Conservation (phyloP, 148 eudicot species). For the Gaultheria prostrata region DNA sequence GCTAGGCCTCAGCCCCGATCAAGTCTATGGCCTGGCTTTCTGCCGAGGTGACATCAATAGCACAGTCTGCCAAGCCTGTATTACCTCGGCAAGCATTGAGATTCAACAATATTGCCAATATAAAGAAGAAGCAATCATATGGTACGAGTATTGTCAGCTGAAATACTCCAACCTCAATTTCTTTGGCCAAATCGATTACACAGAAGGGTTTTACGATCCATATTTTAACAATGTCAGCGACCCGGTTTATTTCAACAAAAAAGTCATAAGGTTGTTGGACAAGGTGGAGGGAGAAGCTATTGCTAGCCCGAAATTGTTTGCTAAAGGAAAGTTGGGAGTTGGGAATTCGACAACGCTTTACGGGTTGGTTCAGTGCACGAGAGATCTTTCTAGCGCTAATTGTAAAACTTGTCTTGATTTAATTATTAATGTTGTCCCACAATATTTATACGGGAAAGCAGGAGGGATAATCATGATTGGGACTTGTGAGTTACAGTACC, state of each 20-base stretch:
- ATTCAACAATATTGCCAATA: constrained; percentile 22
- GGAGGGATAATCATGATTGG: too few relatives aligned
- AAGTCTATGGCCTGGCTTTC: constrained; percentile 31
- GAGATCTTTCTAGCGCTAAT: too few relatives aligned
- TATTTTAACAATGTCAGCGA: constrained; percentile 9
- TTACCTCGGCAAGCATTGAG: constrained; percentile 17
- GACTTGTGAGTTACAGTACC: too few relatives aligned
- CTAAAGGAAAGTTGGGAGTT: too few relatives aligned
- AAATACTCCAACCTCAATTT: constrained; percentile 31
- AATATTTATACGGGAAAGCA: too few relatives aligned
- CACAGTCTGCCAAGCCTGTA: constrained; percentile 29
- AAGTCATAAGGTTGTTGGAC: neutral
- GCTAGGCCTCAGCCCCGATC: constrained; percentile 8
- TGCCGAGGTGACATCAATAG: constrained; percentile 38
- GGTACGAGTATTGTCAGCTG: constrained; percentile 39
- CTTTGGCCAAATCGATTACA: constrained; percentile 30
- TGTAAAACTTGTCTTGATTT: too few relatives aligned
- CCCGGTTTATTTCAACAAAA: constrained; percentile 19
- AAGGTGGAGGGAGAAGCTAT: too few relatives aligned
- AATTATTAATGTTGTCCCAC: too few relatives aligned
- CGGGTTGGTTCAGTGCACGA: too few relatives aligned
- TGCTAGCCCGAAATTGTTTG: too few relatives aligned
- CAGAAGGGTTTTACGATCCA: constrained; percentile 12
- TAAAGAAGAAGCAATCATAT: constrained; percentile 30
- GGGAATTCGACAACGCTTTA: too few relatives aligned